Conservation (phyloP, 2,329 filamentous ascomycete species). For the Penicillium polonicum region DNA sequence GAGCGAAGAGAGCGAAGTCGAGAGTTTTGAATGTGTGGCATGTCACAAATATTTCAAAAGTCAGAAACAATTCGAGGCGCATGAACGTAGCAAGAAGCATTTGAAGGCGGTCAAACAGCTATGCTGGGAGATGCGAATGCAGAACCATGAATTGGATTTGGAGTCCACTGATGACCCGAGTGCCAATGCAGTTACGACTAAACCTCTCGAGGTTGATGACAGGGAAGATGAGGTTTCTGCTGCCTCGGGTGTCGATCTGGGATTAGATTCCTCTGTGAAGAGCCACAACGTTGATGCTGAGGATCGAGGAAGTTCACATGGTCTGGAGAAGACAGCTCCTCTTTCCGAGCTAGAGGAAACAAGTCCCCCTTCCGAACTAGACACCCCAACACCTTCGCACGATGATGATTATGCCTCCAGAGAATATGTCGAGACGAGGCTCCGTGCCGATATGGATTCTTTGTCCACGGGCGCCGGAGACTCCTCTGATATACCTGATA, state of each 20-base stretch:
- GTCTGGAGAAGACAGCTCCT: not conserved
- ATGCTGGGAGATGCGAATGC: conserved; percentile 76
- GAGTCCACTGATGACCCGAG: conserved; percentile 2
- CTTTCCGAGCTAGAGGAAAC: not conserved
- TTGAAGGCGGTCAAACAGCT: conserved; percentile 79
- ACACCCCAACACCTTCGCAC: conserved; percentile 5
- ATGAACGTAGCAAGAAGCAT: conserved; percentile 97
- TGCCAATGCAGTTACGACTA: not conserved
- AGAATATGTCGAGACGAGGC: conserved; percentile 42
- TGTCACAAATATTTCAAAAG: conserved; percentile 76
- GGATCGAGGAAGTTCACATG: not conserved
- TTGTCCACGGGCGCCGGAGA: conserved; percentile 8
- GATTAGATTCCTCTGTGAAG: not conserved
- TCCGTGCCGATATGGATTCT: conserved; percentile 26
- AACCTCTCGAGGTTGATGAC: not conserved
- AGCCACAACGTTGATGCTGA: not conserved
- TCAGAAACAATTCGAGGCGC: conserved; percentile 84
- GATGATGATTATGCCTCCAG: conserved; percentile 47
- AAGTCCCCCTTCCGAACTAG: not conserved
- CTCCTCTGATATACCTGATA: conserved; percentile 17
- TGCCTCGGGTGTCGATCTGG: not conserved
- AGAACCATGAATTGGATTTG: conserved; percentile 58
- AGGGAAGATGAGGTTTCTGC: not conserved
- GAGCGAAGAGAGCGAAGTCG: conserved; percentile 50
- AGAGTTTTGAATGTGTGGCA: conserved; percentile 62